Base-by-base conservation (phyloP, 2,329 filamentous ascomycete species). In the Exutisphaerella laricina region DNA sequence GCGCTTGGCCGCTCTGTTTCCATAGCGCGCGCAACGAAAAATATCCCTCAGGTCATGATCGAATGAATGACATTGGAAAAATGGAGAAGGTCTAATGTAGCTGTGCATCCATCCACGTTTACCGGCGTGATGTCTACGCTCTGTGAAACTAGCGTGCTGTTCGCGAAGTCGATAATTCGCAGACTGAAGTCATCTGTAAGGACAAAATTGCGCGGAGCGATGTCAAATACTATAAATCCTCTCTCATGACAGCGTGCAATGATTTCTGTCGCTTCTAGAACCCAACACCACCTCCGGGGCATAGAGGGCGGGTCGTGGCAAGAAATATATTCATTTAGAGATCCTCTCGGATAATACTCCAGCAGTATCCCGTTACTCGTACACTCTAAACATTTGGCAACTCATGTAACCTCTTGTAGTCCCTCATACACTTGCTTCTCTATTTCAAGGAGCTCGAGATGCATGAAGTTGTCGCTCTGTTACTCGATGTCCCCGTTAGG, bases 141-240 rank as follows among this genome's bases (percentile, higher is more conserved):
- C 21, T 33, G 39, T 30, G 43, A 26, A 17, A 46, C 37, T 13
- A 49, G 43, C 35, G 39, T 12, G 34, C 46, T 49, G 35, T 49
- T 49, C 9, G 43, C 43, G 23, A 49, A 49, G 31, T 49, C 46
- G 43, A 49, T 43, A 12, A 50, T 46, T 23, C 46, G 43, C 4
- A 49, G 46, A 33, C 30, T 31, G 26, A 46, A 35, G 14, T 49
- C 46, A 29, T 49, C 46, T 17, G 46, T 30, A 7, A 49, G 46
- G 17, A 49, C 8, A 22, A 49, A 46, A 28, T 46, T 49, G 22
- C 46, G 46, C 39, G 46, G 35, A 46, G 46, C 46, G 26, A 49
- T 46, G 39, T 49, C 46, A 10, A 49, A 43, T 34, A 49, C 43
- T 2, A 49, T 20, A 10, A 49, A 38, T 26, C 46, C 46, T 38